Evolutionary conservation across 768 basidiomycete species (phyloP), one percentile per base, ranked within the genome.

Genomic region (Suillus placidus): DNA sequence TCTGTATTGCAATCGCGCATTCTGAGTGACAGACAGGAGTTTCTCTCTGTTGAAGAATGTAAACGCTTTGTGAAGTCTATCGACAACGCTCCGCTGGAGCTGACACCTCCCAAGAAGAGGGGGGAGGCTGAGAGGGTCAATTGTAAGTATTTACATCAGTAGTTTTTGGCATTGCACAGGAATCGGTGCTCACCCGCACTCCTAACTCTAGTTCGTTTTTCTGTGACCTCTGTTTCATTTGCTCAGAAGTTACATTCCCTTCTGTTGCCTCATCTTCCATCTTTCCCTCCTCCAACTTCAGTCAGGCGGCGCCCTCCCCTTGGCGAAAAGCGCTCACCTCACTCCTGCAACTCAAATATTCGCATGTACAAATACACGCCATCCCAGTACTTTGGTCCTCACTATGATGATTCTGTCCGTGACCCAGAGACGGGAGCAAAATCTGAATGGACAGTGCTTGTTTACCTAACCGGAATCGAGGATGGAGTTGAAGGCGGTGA

Each of bases 391-490:
- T 92, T 93, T 75, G 89, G 89, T 26, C 84, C 86, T 16, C 91
- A 92, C 73, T 93, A 92, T 70, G 91, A 93, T 68, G 90, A 91
- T 70, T 85, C 87, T 23, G 86, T 90, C 34, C 80, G 81, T 9
- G 89, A 90, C 71, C 64, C 81, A 5, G 71, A 80, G 61, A 87
- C 88, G 8, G 88, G 88, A 5, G 81, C 83, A 1, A 85, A 83
- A 72, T 90, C 88, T 40, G 90, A 92, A 73, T 93, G 92, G 91
- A 93, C 92, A 0, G 74, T 93, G 43, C 75, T 93, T 32, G 81
- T 93, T 32, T 93, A 93, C 71, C 74, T 93, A 40, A 87, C 88
- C 6, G 92, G 92, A 1, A 73, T 73, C 6, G 88, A 92, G 70
- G 90, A 92, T 71, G 90, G 89, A 20, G 86, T 93, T 2, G 81